phyloP scores from a whole-genome alignment of 805 yeast genomes.

The Debaryomyces hansenii region DNA sequence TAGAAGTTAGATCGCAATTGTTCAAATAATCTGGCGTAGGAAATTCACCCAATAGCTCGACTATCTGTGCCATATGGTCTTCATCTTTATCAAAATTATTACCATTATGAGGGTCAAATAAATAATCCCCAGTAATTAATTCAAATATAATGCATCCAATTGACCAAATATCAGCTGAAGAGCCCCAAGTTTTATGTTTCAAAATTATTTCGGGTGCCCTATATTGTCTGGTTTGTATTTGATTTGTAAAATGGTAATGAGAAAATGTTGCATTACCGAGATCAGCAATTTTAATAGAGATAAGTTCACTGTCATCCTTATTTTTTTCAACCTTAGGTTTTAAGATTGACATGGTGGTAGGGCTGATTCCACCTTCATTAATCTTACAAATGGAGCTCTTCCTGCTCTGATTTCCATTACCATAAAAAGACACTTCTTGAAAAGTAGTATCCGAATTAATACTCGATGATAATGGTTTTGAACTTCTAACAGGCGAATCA shows the following conservation, averaged over 20 bases:
- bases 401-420: neutral
- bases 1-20: constrained; percentile 38
- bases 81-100: constrained; percentile 51
- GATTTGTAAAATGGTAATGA: constrained; percentile 78
- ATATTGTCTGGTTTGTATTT: constrained; percentile 90
- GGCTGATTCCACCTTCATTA: constrained; percentile 1
- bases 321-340: neutral
- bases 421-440: constrained; percentile 9
- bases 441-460: constrained; percentile 23
- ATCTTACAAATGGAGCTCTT: neutral
- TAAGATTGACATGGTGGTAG: neutral
- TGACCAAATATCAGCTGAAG: constrained; percentile 63
- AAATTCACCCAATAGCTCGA: constrained; percentile 51
- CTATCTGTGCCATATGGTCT: constrained; percentile 62
- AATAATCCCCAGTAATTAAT: constrained; percentile 58
- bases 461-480: constrained; percentile 52
- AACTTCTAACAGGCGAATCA: constrained; percentile 37
- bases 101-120: constrained; percentile 61
- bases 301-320: constrained; percentile 5
- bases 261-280: constrained; percentile 89
- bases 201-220: constrained; percentile 75
- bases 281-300: constrained; percentile 78
- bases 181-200: constrained; percentile 53
- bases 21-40: constrained; percentile 40
- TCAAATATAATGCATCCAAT: constrained; percentile 60